These are phyloP conservation scores for Stevia rebaudiana DNA, from an alignment of 140 eudicot species.

Conservation along the genomic window DNA sequence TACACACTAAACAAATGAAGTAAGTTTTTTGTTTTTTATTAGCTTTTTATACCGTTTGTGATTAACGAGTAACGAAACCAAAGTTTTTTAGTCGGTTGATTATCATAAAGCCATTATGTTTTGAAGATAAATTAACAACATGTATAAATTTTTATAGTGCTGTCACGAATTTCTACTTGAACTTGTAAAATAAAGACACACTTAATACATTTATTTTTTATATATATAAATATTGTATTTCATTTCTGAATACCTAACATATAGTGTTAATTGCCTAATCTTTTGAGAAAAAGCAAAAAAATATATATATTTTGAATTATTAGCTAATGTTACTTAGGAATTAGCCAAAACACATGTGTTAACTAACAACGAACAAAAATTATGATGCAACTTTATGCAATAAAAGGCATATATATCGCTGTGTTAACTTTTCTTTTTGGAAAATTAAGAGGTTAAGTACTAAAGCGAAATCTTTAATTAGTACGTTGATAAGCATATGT, in stretches of 20 bases:
- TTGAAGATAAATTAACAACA: too few relatives aligned
- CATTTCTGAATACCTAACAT: too few relatives aligned
- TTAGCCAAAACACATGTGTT: constrained; percentile 14
- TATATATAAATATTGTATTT: too few relatives aligned
- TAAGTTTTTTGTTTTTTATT: constrained; percentile 22
- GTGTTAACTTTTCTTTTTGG: neutral
- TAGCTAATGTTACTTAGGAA: constrained; percentile 18
- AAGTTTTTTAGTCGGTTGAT: too few relatives aligned
- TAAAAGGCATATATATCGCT: constrained; percentile 8
- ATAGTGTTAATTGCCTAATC: neutral
- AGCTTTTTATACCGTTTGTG: neutral
- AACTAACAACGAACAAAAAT: constrained; percentile 14
- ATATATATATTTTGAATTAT: neutral
- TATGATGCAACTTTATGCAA: neutral
- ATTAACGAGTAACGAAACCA: too few relatives aligned
- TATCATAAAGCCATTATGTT: too few relatives aligned
- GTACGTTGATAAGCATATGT: constrained; percentile 10
- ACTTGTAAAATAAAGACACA: too few relatives aligned
- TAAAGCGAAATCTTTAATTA: constrained; percentile 4
- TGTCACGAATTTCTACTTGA: too few relatives aligned
- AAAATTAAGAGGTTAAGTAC: neutral
- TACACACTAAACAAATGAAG: constrained; percentile 70
- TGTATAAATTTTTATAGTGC: too few relatives aligned
- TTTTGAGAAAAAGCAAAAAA: neutral
- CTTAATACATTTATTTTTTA: too few relatives aligned